Percentiles rank a stretch among this genome's conserved stretches.
These are phyloP conservation scores for Jaenimonas drosophilae DNA, from an alignment of 208 protist genomes.

Conservation along the genomic window DNA sequence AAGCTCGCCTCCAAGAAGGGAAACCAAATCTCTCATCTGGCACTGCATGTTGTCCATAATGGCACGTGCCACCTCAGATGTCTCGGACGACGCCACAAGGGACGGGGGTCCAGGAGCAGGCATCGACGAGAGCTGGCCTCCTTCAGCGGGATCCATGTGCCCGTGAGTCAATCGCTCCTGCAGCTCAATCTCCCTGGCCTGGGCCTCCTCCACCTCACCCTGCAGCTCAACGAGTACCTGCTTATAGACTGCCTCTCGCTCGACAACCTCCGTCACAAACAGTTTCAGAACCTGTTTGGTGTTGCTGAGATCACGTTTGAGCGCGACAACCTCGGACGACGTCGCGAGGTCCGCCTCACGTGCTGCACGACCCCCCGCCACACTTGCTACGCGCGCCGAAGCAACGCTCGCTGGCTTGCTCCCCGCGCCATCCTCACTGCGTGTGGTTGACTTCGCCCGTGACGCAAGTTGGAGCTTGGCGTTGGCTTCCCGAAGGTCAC, in stretches of 20 bases:
- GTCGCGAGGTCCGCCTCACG: constrained; percentile 13
- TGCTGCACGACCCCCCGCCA: constrained; percentile 5
- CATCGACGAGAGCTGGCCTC: too few relatives aligned
- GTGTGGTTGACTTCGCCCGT: constrained; percentile 8
- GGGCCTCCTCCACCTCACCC: constrained; percentile 36
- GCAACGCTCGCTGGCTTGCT: constrained; percentile 15
- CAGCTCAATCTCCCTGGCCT: constrained; percentile 14
- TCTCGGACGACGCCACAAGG: too few relatives aligned
- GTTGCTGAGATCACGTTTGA: too few relatives aligned
- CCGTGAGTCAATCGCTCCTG: constrained; percentile 31
- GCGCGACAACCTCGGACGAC: too few relatives aligned
- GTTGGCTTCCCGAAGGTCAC: constrained; percentile 40
- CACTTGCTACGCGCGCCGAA: too few relatives aligned
- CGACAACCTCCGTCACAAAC: constrained; percentile 46
- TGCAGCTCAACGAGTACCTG: constrained; percentile 29
- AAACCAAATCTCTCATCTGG: too few relatives aligned
- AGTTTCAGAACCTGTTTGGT: too few relatives aligned
- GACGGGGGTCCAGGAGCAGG: too few relatives aligned
- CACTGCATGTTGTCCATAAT: too few relatives aligned
- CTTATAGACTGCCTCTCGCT: constrained; percentile 64
- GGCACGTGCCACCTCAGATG: too few relatives aligned
- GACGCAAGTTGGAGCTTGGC: constrained; percentile 23
- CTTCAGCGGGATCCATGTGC: too few relatives aligned
- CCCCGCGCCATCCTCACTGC: constrained; percentile 9
- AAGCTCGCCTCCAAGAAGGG: too few relatives aligned